These are phyloP conservation scores for Mycena sp. DNA, from an alignment of 1,284 basidiomycete species.

Conservation along the genomic window DNA sequence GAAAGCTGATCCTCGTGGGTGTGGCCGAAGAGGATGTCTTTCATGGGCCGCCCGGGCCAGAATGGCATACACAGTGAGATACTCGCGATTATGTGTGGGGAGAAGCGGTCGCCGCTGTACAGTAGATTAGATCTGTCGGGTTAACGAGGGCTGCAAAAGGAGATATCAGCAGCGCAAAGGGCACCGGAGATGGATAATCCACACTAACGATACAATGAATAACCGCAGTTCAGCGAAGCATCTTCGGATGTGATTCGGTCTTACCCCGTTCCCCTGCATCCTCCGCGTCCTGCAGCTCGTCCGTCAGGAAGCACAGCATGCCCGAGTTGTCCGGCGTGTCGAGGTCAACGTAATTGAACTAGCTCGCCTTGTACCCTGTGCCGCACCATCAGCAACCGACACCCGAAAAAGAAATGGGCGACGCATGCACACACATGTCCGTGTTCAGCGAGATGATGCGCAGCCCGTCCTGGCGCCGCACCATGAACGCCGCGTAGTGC, in stretches of 20 bases:
- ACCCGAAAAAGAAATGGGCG: not conserved
- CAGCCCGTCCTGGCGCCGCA: slow-evolving; percentile 75
- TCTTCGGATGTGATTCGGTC: no score
- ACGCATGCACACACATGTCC: slow-evolving; percentile 60
- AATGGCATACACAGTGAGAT: slow-evolving; percentile 37
- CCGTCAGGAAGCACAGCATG: slow-evolving; percentile 83
- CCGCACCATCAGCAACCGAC: not conserved
- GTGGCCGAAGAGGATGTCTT: slow-evolving; percentile 85
- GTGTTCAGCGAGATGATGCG: slow-evolving; percentile 83
- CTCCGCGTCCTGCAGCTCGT: slow-evolving; percentile 83
- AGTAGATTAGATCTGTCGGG: slow-evolving; percentile 57
- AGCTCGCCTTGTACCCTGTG: slow-evolving; percentile 53
- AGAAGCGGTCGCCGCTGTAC: slow-evolving; percentile 84
- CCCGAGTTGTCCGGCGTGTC: slow-evolving; percentile 78
- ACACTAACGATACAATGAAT: slow-evolving; percentile 64
- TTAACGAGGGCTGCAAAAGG: slow-evolving; percentile 37
- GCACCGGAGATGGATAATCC: slow-evolving; percentile 81
- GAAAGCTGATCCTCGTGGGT: slow-evolving; percentile 84
- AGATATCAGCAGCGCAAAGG: slow-evolving; percentile 78
- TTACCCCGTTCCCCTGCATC: slow-evolving; percentile 73
- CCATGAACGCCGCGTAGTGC: slow-evolving; percentile 83
- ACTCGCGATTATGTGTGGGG: slow-evolving; percentile 84
- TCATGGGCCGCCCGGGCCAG: slow-evolving; percentile 34
- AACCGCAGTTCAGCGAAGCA: not conserved
- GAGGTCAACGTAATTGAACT: slow-evolving; percentile 83